Percentiles rank a stretch among this genome's conserved stretches.
phyloP scores from a whole-genome alignment of 352 stramenopile genomes.

The Aphanomyces stellatus region DNA sequence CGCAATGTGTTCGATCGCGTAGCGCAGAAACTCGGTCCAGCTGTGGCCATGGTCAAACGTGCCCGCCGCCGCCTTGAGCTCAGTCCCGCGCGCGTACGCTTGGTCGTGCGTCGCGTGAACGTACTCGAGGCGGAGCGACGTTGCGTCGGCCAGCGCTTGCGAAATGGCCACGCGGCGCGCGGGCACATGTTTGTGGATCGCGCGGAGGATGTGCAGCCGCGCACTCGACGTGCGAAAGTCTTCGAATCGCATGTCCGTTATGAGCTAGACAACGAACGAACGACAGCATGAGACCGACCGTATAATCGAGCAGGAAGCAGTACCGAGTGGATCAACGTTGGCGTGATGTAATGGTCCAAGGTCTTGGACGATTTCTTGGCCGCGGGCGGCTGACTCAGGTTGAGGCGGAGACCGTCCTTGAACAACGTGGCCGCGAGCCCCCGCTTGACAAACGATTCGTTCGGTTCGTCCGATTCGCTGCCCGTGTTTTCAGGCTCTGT shows the following conservation, averaged over 20 bases:
- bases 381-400: slow-evolving; percentile 30
- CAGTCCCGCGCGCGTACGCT: slow-evolving; percentile 45
- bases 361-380: slow-evolving; percentile 35
- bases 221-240: slow-evolving; percentile 79
- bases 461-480: slow-evolving; percentile 70
- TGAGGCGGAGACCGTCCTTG: slow-evolving; percentile 42
- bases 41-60: slow-evolving; percentile 67
- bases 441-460: slow-evolving; percentile 79
- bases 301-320: neutral
- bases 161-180: slow-evolving; percentile 58
- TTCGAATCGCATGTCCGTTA: slow-evolving; percentile 75
- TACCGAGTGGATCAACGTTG: slow-evolving; percentile 55
- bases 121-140: slow-evolving; percentile 56
- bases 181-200: slow-evolving; percentile 67
- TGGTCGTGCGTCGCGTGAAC: slow-evolving; percentile 39
- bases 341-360: slow-evolving; percentile 65
- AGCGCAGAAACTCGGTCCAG: slow-evolving; percentile 73
- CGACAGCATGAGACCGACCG: neutral
- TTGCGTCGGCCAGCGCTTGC: slow-evolving; percentile 61
- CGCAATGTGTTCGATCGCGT: slow-evolving; percentile 64
- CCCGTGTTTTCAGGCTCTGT: slow-evolving; percentile 42
- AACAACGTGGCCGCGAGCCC: slow-evolving; percentile 67
- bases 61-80: slow-evolving; percentile 41
- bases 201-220: slow-evolving; percentile 68
- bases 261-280: slow-evolving; percentile 25